A percentile compares a stretch with the other conserved stretches of the same genome.
Conservation (phyloP, 176 grass and related monocot genomes). For the Poa pratensis region DNA sequence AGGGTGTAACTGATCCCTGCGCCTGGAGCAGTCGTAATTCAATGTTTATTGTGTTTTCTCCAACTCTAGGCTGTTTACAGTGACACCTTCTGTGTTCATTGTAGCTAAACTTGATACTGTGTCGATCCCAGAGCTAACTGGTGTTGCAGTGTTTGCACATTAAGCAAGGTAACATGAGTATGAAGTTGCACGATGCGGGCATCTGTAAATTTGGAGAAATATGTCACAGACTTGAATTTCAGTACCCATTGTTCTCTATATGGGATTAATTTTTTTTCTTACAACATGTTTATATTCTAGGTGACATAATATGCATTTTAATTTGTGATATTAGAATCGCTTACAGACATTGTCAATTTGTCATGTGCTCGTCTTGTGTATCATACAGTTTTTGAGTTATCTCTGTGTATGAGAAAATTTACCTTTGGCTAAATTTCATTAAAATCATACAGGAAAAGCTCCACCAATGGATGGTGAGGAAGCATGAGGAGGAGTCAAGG, state of each 20-base stretch:
- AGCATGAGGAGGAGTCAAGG: constrained; percentile 68
- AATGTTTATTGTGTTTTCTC: neutral
- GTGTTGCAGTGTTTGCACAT: neutral
- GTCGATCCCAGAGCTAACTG: neutral
- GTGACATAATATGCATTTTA: neutral
- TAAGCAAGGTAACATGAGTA: neutral
- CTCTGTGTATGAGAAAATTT: neutral
- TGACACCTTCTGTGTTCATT: neutral
- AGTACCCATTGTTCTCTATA: neutral
- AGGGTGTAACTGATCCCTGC: neutral
- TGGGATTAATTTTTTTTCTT: neutral
- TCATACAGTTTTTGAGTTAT: constrained; percentile 26
- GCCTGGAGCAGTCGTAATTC: constrained; percentile 4
- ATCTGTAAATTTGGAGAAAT: constrained; percentile 20
- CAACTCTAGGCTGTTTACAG: neutral
- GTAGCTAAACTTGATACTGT: neutral
- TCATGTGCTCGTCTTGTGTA: neutral
- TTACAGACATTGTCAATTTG: neutral
- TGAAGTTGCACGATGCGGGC: neutral
- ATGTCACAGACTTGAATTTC: neutral
- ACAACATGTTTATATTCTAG: neutral
- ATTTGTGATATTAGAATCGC: neutral
- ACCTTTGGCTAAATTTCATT: constrained; percentile 35
- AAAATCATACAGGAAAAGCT: constrained; percentile 74
- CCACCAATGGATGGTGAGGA: constrained; percentile 89